Conservation (phyloP, 1,284 basidiomycete genomes). For the Trichosporon asahii region DNA sequence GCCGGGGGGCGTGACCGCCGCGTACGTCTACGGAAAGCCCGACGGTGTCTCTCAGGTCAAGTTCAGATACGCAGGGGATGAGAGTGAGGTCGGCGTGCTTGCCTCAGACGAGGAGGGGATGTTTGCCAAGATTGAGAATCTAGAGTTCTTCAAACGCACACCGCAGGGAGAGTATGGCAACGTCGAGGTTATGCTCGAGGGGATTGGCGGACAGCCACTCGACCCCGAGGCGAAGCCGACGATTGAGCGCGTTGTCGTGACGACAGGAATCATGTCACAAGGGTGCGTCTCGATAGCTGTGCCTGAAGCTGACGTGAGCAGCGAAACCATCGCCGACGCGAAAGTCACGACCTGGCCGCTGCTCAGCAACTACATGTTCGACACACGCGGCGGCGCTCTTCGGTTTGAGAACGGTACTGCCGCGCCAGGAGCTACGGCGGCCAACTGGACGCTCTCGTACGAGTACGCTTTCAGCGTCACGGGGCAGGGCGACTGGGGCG, state of each 20-base stretch:
- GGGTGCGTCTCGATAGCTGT: not conserved
- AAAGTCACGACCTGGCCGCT: not conserved
- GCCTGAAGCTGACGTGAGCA: not conserved
- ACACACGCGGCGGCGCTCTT: not conserved
- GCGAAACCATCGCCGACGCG: not conserved
- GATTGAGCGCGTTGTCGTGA: not conserved
- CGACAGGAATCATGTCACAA: not conserved
- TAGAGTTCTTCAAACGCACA: not conserved
- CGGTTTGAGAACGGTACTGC: not conserved
- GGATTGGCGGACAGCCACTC: not conserved
- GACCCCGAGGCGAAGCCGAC: not conserved
- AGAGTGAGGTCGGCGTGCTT: not conserved
- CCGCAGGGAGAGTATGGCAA: not conserved
- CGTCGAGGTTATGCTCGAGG: not conserved
- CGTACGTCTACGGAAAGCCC: not conserved
- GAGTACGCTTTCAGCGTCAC: not conserved
- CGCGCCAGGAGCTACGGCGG: too few relatives aligned
- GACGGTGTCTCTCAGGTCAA: not conserved
- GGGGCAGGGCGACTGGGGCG: not conserved
- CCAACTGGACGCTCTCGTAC: not conserved
- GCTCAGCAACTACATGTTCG: not conserved
- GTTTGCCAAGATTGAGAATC: not conserved
- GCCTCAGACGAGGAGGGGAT: not conserved
- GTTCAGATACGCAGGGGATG: not conserved
- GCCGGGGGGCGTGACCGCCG: not conserved